Evolutionary conservation across 2,329 filamentous ascomycete genomes (phyloP).

Genomic region (Diaporthe destruens): DNA sequence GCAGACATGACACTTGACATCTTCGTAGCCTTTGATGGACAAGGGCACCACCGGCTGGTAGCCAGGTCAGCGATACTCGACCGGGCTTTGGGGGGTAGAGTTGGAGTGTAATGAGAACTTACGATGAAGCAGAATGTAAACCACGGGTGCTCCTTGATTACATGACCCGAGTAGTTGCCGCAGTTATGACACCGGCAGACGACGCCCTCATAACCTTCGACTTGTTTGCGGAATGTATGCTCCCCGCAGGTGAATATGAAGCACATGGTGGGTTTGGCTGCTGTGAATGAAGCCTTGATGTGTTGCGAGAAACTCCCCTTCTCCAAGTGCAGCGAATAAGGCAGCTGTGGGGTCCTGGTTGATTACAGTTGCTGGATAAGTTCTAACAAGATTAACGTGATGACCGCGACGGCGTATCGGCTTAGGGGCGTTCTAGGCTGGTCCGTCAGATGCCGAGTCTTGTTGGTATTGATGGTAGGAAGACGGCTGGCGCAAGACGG

Average conservation of each 20-base stretch:
- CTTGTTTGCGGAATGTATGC: slow-evolving; percentile 70
- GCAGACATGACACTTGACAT: slow-evolving; percentile 81
- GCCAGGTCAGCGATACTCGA: slow-evolving; percentile 4
- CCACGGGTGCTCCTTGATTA: slow-evolving; percentile 76
- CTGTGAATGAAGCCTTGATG: neutral
- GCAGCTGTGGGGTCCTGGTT: neutral
- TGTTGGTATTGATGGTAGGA: neutral
- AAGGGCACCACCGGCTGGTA: slow-evolving; percentile 77
- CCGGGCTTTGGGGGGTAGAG: neutral
- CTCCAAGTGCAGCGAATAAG: neutral
- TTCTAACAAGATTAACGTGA: neutral
- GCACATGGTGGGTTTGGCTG: slow-evolving; percentile 59
- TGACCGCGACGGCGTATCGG: neutral
- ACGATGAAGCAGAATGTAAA: slow-evolving; percentile 85
- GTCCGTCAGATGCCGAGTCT: neutral
- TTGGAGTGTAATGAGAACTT: slow-evolving; percentile 47
- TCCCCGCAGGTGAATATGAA: too few species aligned
- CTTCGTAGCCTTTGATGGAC: slow-evolving; percentile 74
- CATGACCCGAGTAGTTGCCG: slow-evolving; percentile 72
- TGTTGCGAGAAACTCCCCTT: neutral
- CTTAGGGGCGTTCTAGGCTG: neutral
- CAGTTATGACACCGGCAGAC: slow-evolving; percentile 75
- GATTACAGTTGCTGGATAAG: neutral
- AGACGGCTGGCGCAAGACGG: neutral
- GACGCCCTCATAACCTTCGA: slow-evolving; percentile 72